Base-by-base conservation (phyloP, 2,329 filamentous ascomycete species). In the Fusarium sp. region DNA sequence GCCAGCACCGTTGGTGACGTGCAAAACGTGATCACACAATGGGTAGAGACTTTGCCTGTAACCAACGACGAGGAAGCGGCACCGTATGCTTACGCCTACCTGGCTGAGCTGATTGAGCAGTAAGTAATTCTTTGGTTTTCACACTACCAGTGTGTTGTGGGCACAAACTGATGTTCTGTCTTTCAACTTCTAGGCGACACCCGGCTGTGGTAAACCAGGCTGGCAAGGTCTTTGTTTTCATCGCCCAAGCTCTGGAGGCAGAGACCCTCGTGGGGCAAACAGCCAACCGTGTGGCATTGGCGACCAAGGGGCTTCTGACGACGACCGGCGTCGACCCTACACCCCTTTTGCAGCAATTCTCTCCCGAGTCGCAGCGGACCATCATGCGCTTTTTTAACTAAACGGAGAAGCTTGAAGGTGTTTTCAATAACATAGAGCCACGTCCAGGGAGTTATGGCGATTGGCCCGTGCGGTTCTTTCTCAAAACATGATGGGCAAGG, bases 51-150 rank as follows among this genome's bases (percentile, higher is more conserved):
- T 0, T 83, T 99, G 34, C 96, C 96, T 0, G 91, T 99, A 51
- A 89, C 90, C 17, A 97, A 97, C 75, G 96, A 99, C 70, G 96
- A 99, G 78, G 96, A 99, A 81, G 96, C 96, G 6, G 96, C 96
- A 20, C 96, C 96, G 15, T 98, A 96, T 78, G 94, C 94, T 2
- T 99, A 99, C 77, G 90, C 90, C 43, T 99, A 97, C 81, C 83
- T 99, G 59, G 90, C 92, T 14, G 91, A 97, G 77, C 81, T 99
- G 66, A 97, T 98, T 77, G 91, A 96, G 71, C 91, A 96, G 96
- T 97, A 88, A 87, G 94, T 90, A 59, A 48, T 34, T 23, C 2
- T 19, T 19, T 11, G 6, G 8, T 7, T 39, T 48, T 26, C 26
- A 23, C 24, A 28, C 26, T 23, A 28, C 36, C 20, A 21, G 15